phyloP scores from a whole-genome alignment of 1,284 basidiomycete species.

The Microbotryomycetes sp. region DNA sequence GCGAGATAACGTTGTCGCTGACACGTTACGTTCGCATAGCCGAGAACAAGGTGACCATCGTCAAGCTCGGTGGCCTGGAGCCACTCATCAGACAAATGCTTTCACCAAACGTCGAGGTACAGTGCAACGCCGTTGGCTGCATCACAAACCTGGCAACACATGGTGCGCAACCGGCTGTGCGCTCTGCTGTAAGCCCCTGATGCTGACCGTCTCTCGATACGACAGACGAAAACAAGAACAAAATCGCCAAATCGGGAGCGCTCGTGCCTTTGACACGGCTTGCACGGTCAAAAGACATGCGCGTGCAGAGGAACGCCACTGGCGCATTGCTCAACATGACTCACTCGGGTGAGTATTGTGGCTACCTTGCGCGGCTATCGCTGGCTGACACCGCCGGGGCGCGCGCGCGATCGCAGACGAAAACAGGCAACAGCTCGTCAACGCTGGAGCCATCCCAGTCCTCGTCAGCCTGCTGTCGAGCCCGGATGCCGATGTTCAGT shows the following conservation, averaged over 20 bases:
- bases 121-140: conserved; percentile 99
- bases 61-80: conserved; percentile 94
- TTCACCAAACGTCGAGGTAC: conserved; percentile 97
- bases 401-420: conserved; percentile 61
- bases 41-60: conserved; percentile 98
- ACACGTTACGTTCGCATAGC: conserved; percentile 49
- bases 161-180: no score
- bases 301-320: conserved; percentile 96
- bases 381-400: no score
- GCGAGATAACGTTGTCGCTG: background rate
- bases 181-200: background rate
- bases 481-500: conserved; percentile 98
- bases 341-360: conserved; percentile 72
- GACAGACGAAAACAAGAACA: conserved; percentile 98
- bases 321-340: conserved; percentile 99
- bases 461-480: conserved; percentile 91
- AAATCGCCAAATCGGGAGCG: conserved; percentile 98
- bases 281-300: conserved; percentile 97
- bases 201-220: background rate
- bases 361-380: no score
- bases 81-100: conserved; percentile 99
- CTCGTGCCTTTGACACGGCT: conserved; percentile 92
- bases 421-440: conserved; percentile 96
- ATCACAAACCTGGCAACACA: conserved; percentile 98
- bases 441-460: conserved; percentile 96